Base-by-base conservation (phyloP, 2,329 filamentous ascomycete species). In the Sphaerostilbella broomeana region DNA sequence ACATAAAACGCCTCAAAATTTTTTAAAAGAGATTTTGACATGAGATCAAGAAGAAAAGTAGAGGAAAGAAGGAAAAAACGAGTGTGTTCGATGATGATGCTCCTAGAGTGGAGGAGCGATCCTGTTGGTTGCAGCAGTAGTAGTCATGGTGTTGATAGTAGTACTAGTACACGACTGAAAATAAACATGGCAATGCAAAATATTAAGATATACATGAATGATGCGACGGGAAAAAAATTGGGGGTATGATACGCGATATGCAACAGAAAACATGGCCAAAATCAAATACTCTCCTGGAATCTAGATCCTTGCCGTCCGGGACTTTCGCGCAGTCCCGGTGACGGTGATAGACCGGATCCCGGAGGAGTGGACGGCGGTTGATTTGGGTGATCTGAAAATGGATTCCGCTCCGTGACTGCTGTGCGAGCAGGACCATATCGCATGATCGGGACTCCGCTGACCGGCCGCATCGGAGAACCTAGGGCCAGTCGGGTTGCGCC, bases 391-490 rank as follows among this genome's bases (percentile, higher is more conserved):
- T 50, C 51, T 18, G 60, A 51, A 40, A 74, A 74, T 0, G 73
- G 72, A 17, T 65, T 69, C 35, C 71, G 65, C 43, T 75, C 71
- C 42, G 74, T 72, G 12, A 82, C 63, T 1, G 80, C 75, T 4
- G 75, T 79, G 38, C 78, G 72, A 13, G 73, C 77, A 12, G 81
- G 81, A n/a, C 80, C 75, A n/a, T 75, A 71, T 45, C 78, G 69
- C 54, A 79, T 71, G 21, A 79, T 64, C n/a, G 73, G 70, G 4
- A 79, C 62, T 8, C 77, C 75, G 51, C 76, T 79, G 38, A 75
- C 69, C 20, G 74, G 74, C 31, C 75, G 68, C 73, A 79, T 79
- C 5, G 75, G 73, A 7, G 68, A 63, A 13, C 75, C 75, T 8
- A 79, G 62, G 6, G 75, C 69, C 22, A 78, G 58, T 40, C 67